phyloP scores from a whole-genome alignment of 257 asterid species.

The Jasminum sambac region DNA sequence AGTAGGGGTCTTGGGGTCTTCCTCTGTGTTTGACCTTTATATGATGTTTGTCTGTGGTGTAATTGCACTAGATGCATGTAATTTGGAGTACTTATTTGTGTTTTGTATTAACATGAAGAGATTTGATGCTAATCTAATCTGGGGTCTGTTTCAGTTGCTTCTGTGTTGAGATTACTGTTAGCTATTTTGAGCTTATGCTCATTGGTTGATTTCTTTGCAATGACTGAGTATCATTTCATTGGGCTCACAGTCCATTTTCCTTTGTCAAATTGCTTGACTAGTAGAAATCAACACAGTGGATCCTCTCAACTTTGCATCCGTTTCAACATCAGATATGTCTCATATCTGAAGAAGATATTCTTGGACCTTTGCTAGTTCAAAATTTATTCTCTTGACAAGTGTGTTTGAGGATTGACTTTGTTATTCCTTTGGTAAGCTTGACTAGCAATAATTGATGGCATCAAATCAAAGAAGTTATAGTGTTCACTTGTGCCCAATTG shows the following conservation, averaged over 20 bases:
- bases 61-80: conserved; percentile 31
- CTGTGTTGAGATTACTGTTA: background rate
- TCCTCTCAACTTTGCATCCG: background rate
- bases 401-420: no score
- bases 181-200: background rate
- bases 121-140: conserved; percentile 15
- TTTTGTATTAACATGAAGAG: conserved; percentile 22
- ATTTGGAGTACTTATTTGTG: conserved; percentile 27
- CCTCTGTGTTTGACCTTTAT: conserved; percentile 14
- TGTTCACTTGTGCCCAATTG: background rate
- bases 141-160: background rate
- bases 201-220: background rate
- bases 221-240: background rate
- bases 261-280: background rate
- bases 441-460: background rate
- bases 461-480: background rate
- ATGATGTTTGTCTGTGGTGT: conserved; percentile 24
- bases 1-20: conserved; percentile 22
- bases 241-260: background rate
- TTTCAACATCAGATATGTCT: background rate
- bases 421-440: background rate
- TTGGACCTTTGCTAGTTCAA: background rate
- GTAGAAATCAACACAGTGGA: background rate
- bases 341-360: background rate
- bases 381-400: background rate